These are phyloP conservation scores for Cadophora malorum DNA, from an alignment of 2,329 filamentous ascomycete species.

Conservation along the genomic window DNA sequence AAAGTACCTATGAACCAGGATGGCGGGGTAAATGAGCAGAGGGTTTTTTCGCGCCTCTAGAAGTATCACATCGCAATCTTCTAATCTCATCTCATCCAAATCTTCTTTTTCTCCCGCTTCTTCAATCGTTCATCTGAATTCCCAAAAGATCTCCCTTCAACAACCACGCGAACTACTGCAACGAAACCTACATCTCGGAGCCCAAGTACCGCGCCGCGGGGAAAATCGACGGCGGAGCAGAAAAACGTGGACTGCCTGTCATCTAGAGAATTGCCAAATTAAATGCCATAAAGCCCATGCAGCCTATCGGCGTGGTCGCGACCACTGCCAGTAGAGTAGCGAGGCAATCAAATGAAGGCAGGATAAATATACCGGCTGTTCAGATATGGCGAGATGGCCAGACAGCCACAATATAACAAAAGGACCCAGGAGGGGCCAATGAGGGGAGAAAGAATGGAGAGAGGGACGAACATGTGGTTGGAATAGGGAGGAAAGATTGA, in stretches of 20 bases:
- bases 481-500: no score
- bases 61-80: no score
- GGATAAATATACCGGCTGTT: not conserved
- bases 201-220: not conserved
- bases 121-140: no score
- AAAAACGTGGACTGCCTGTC: not conserved
- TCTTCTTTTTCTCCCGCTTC: no score
- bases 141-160: not conserved
- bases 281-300: not conserved
- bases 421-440: not conserved
- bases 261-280: not conserved
- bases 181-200: not conserved
- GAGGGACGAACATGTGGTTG: no score
- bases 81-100: no score
- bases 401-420: conserved; percentile 7
- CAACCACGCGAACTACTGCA: not conserved
- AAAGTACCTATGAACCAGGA: no score
- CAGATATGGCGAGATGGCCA: not conserved
- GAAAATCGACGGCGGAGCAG: not conserved
- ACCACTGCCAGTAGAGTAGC: not conserved
- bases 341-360: not conserved
- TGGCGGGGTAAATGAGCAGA: no score
- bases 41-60: no score
- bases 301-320: not conserved
- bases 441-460: no score